A percentile compares a stretch with the other conserved stretches of the same genome.
These are phyloP conservation scores for Cladophialophora carrionii DNA, from an alignment of 2,329 filamentous ascomycete genomes.

Conservation along the genomic window DNA sequence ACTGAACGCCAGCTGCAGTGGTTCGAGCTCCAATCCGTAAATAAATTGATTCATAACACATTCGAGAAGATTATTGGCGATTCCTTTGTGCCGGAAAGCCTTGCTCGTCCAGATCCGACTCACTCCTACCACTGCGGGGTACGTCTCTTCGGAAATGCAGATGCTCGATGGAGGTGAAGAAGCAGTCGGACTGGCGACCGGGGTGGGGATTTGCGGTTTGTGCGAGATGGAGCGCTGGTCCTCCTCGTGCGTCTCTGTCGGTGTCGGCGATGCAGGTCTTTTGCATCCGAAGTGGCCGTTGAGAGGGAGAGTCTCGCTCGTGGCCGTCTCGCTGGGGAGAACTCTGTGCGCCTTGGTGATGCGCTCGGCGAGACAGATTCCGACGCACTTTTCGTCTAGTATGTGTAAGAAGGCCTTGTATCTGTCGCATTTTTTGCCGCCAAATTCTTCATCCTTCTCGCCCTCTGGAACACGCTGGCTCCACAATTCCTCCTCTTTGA, in stretches of 20 bases:
- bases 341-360: slow-evolving; percentile 62
- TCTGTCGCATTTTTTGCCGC: slow-evolving; percentile 46
- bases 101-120: slow-evolving; percentile 68
- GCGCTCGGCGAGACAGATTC: slow-evolving; percentile 63
- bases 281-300: slow-evolving; percentile 25
- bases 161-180: slow-evolving; percentile 48
- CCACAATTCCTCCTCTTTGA: slow-evolving; percentile 63
- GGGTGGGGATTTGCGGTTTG: slow-evolving; percentile 32
- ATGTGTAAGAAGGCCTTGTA: slow-evolving; percentile 67
- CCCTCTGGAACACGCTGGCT: slow-evolving; percentile 49
- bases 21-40: slow-evolving; percentile 59
- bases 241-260: slow-evolving; percentile 33
- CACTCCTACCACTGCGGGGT: slow-evolving; percentile 61
- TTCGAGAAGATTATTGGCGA: slow-evolving; percentile 62
- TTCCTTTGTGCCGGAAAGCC: slow-evolving; percentile 59
- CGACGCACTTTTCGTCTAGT: slow-evolving; percentile 64
- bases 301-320: slow-evolving; percentile 28
- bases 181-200: slow-evolving; percentile 30
- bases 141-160: slow-evolving; percentile 49
- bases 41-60: slow-evolving; percentile 60
- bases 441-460: slow-evolving; percentile 40
- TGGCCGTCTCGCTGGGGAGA: slow-evolving; percentile 26
- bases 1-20: slow-evolving; percentile 64
- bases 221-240: slow-evolving; percentile 12
- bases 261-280: slow-evolving; percentile 22